Evolutionary conservation across 352 stramenopile species (phyloP), one percentile per base, ranked within the genome.

Genomic region (Aphanomyces invadans): DNA sequence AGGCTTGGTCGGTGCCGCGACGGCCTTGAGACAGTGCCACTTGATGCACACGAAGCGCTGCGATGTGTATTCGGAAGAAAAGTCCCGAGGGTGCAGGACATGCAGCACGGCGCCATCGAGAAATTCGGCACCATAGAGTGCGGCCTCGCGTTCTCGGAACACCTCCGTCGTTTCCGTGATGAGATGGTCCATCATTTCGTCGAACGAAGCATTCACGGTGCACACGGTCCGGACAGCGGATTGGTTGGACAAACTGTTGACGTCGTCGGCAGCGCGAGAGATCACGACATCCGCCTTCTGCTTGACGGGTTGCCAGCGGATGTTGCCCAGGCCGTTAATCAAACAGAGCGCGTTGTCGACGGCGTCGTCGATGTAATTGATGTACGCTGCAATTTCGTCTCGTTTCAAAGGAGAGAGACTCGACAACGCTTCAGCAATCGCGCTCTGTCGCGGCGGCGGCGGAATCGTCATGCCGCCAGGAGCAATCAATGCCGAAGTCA

Each of bases 281-380:
- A 92, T 87, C 0, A 82, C 78, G 51, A 92, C 81, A 48, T 77
- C 79, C 21, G 87, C 82, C 60, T 77, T 75, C 25, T 73, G 80
- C 69, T 86, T 80, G 67, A 76, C 79, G 46, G 79, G 76, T 46
- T 84, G 74, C 84, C 84, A 92, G 42, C 79, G 78, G 57, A 92
- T 79, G 42, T 79, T 76, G 0, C 84, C 82, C 56, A 89, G 88
- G 60, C 81, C 82, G 54, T 90, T 78, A 62, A 81, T 89, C 32
- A 92, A 71, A 46, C 88, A 88, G 71, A 90, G 88, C 25, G 84
- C 84, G 70, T 90, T 81, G 69, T 90, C 82, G 28, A 92, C 81
- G 4, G 81, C 84, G 32, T 70, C 74, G 74, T 92, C 84, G 42
- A 89, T 82, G 71, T 90, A 87, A 57, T 89, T 76, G 11, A 88